Base-by-base conservation (phyloP, 2,329 filamentous ascomycete genomes). In the Aspergillus sclerotialis region DNA sequence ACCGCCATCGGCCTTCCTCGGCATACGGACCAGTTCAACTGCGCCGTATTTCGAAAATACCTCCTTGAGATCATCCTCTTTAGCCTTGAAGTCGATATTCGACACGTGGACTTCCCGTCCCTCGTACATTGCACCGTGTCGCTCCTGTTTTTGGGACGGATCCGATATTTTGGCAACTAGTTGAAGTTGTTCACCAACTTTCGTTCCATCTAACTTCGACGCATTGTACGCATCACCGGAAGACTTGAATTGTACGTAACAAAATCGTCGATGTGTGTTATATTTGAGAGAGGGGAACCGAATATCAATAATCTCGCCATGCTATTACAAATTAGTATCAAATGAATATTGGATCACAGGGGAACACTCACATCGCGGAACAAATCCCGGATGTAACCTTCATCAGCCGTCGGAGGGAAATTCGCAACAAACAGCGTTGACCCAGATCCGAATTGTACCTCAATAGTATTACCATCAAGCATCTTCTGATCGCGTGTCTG, bases 211-310 rank as follows among this genome's bases (percentile, higher is more conserved):
- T 31, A 94, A 73, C 38, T 76, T 65, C 1, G 80, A 82, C 1
- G 89, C 89, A 31, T 75, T 77, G 25, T 77, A 71, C 1, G 88
- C 85, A 33, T 76, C 75, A n/a, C 72, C 70, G 3, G 73, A 62
- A 19, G 78, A 77, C 30, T 79, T 73, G 56, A 95, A 95, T n/a
- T 93, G 86, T 5, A 95, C 73, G 59, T 98, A 98, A 67, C 89
- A 95, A 65, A 98, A 98, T 15, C 92, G 82, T 19, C 92, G 84
- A 48, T 85, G 81, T 2, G 82, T 81, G 52, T 95, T 90, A 60
- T 75, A 88, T 57, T 93, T 93, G 33, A 98, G 75, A 37, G 87
- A 94, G 2, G 92, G 92, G 64, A 92, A 92, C 14, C 92, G 82
- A 33, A 96, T 74, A 50, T 82, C 85, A 36, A 94, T 71, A 36